Base-by-base conservation (phyloP, 805 yeast species). In the Nakazawaea holstii region DNA sequence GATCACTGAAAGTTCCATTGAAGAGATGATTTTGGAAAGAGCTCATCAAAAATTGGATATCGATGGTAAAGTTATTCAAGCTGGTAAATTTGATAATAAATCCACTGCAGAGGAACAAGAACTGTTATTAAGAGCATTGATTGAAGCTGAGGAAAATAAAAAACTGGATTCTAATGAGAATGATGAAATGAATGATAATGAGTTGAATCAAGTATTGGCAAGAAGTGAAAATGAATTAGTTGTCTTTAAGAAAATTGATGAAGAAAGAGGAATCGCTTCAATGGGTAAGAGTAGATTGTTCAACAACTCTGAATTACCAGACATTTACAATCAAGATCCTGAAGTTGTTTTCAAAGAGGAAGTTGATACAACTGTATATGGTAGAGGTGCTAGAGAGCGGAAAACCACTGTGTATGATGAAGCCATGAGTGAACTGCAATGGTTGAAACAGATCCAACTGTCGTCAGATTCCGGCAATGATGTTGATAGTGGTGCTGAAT, bases 21-120 rank as follows among this genome's bases (percentile, higher is more conserved):
- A 92, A 66, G 98, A 92, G 66, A 87, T 84, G 67, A 91, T 92
- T 61, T 71, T 92, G 49, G 97, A 91, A 59, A 80, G 96, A 55
- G 98, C 98, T 4, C 95, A 87, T 58, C 89, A 87, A 42, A 92
- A 92, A 64, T 76, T 92, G 49, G 97, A 92, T 58, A 91, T 92
- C 59, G 99, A 92, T 65, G 98, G 98, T 39, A 94, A 94, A 62
- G 98, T 92, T 52, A 92, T 92, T 61, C 99, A 92, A 65, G 99
- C 99, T 3, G 99, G 99, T 72, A 92, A 94, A 61, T 92, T 92
- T 56, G 99, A 92, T 69, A 92, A 92, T 65, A 92, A 92, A 64
- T 88, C 97, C 2, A 94, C 98, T 1, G 73, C 95, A 1, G 99
- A 92, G 64, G 99, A 92, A 66, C 98, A 94, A 65, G 98, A 92